Percentiles rank a stretch among this genome's conserved stretches.
Conservation (phyloP, 108 stramenopile species). For the Cyclostephanos tholiformis region DNA sequence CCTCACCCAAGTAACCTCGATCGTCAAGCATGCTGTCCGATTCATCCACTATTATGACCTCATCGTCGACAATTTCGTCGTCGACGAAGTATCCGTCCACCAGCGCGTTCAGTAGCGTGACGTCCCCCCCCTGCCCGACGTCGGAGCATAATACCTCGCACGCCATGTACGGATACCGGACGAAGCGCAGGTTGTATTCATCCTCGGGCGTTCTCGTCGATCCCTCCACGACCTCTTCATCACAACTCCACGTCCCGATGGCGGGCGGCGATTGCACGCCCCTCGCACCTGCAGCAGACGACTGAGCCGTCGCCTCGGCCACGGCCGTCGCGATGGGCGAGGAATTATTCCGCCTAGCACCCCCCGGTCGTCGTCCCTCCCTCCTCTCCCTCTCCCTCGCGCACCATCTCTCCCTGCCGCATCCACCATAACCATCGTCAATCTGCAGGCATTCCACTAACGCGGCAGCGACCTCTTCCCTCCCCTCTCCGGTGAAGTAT, state of each 20-base stretch:
- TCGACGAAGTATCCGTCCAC: slow-evolving; percentile 69
- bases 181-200: slow-evolving; percentile 50
- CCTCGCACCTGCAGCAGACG: slow-evolving; percentile 17
- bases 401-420: slow-evolving; percentile 29
- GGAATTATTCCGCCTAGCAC: too few relatives aligned
- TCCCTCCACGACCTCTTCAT: slow-evolving; percentile 17
- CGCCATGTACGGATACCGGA: slow-evolving; percentile 94
- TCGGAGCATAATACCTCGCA: slow-evolving; percentile 97
- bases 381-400: slow-evolving; percentile 30
- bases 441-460: slow-evolving; percentile 72
- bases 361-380: slow-evolving; percentile 2
- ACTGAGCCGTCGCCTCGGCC: background rate
- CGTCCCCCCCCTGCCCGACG: slow-evolving; percentile 39
- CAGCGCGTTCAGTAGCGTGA: slow-evolving; percentile 64
- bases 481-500: slow-evolving; percentile 61
- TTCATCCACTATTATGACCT: too few relatives aligned
- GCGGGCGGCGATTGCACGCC: background rate
- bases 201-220: slow-evolving; percentile 31
- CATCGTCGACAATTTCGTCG: slow-evolving; percentile 8
- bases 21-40: background rate
- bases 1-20: background rate
- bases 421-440: background rate
- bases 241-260: background rate
- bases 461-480: slow-evolving; percentile 69
- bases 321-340: too few relatives aligned